Percentiles rank a stretch among this genome's conserved stretches.
These are phyloP conservation scores for Pseudogymnoascus sp. DNA, from an alignment of 2,329 filamentous ascomycete genomes.

Conservation along the genomic window DNA sequence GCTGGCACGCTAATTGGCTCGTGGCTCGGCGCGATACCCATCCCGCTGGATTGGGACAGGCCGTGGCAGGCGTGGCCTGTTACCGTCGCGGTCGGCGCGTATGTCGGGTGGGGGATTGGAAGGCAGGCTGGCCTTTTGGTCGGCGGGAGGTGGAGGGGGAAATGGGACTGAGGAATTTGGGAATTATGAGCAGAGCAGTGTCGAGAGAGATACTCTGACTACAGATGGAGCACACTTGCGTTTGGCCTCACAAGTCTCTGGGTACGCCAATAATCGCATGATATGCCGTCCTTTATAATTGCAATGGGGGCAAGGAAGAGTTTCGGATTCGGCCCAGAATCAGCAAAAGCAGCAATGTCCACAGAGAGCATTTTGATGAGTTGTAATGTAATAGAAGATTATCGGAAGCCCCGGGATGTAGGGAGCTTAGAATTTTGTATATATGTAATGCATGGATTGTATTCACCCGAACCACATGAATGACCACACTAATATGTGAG, in stretches of 20 bases:
- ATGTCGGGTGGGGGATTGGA: slow-evolving; percentile 68
- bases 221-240: neutral
- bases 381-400: neutral
- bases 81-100: slow-evolving; percentile 77
- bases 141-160: slow-evolving; percentile 23
- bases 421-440: neutral
- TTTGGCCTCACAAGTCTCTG: neutral
- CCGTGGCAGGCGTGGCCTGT: slow-evolving; percentile 98
- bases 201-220: neutral
- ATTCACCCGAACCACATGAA: neutral
- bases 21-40: slow-evolving; percentile 90
- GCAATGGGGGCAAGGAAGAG: neutral
- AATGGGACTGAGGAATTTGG: neutral
- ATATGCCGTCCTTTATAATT: neutral
- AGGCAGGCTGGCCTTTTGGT: slow-evolving; percentile 47
- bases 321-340: neutral
- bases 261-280: neutral
- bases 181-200: neutral
- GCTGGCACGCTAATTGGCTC: slow-evolving; percentile 74
- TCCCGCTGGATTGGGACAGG: slow-evolving; percentile 96
- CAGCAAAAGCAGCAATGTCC: neutral
- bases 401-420: neutral
- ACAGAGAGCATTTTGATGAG: neutral
- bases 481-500: neutral
- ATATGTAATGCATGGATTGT: slow-evolving; percentile 3